Evolutionary conservation across 2,329 filamentous ascomycete species (phyloP), one percentile per base, ranked within the genome.

Genomic region (Hortaea sp.): DNA sequence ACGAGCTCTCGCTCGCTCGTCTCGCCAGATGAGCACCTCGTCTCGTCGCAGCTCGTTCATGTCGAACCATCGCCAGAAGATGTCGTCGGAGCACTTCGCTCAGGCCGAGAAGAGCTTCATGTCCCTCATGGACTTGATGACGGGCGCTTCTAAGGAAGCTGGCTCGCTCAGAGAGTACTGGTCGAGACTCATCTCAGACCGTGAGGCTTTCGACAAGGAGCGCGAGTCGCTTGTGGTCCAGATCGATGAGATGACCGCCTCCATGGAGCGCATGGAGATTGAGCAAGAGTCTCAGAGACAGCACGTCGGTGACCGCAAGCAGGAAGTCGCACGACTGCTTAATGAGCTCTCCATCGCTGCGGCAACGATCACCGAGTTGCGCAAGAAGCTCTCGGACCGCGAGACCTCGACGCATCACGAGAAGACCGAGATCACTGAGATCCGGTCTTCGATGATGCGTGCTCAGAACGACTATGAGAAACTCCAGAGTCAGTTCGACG

Each of bases 61-160:
- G 9, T n/a, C 7, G n/a, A 20, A 9, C 38, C 56, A 58, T 47
- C 54, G 55, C 38, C 53, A 47, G 47, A 56, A 58, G 41, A 57
- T 60, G 55, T 57, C 58, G 7, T 47, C 51, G 34, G 60, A 62
- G 46, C 45, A 56, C 13, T 58, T 53, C 28, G 47, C 51, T n/a
- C 55, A 62, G 39, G 59, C 58, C 28, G 60, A 62, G 48, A 49
- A 46, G 50, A 62, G 61, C 45, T 63, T 63, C 51, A 55, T 59
- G 47, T 49, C 53, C 10, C 45, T 63, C 47, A 61, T 63, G 20
- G 60, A 63, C 39, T 49, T 62, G 40, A 61, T 63, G 53, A 48
- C 53, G 29, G 58, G 45, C 42, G 60, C 59, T 31, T 58, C 55
- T 4, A 53, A 54, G 12, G 60, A 63, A 42, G 59, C 60, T 5